Conservation (phyloP, 2,329 filamentous ascomycete species). For the Fusarium staphyleae region DNA sequence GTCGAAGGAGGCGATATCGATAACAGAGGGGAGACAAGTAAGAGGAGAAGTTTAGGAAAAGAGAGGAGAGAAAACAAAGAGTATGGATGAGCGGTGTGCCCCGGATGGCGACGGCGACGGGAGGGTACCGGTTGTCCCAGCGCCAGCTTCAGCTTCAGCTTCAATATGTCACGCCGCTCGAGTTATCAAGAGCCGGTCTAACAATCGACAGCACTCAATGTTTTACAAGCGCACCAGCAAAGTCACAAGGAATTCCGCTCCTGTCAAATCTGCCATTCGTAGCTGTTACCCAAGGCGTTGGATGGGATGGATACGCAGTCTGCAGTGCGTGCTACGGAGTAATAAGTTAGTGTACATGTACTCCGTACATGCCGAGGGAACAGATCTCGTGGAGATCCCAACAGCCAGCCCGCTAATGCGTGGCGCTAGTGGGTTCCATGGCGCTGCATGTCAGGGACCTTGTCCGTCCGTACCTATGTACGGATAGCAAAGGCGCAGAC, state of each 20-base stretch:
- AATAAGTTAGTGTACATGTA: too few species aligned
- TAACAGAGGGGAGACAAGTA: constrained; percentile 6
- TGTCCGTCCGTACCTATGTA: too few species aligned
- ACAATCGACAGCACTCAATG: neutral
- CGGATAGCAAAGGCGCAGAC: constrained; percentile 19
- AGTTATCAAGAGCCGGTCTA: neutral
- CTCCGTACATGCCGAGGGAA: constrained; percentile 12
- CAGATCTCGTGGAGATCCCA: constrained; percentile 39
- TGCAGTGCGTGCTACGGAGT: too few species aligned
- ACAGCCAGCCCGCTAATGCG: constrained; percentile 34
- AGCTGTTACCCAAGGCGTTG: constrained; percentile 24
- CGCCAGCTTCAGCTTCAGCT: constrained; percentile 26
- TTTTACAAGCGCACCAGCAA: neutral
- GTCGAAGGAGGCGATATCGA: constrained; percentile 22
- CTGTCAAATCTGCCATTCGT: constrained; percentile 15
- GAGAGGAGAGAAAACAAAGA: neutral
- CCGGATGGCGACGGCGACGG: neutral
- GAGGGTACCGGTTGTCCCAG: constrained; percentile 21
- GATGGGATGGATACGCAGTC: constrained; percentile 8
- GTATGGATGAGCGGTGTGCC: constrained; percentile 30
- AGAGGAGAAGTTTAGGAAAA: constrained; percentile 12
- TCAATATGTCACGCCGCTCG: neutral
- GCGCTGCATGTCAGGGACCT: constrained; percentile 26
- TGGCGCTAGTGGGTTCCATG: constrained; percentile 31
- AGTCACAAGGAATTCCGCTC: constrained; percentile 3